phyloP scores from a whole-genome alignment of 2,329 filamentous ascomycete species.

The Fusarium sp. region DNA sequence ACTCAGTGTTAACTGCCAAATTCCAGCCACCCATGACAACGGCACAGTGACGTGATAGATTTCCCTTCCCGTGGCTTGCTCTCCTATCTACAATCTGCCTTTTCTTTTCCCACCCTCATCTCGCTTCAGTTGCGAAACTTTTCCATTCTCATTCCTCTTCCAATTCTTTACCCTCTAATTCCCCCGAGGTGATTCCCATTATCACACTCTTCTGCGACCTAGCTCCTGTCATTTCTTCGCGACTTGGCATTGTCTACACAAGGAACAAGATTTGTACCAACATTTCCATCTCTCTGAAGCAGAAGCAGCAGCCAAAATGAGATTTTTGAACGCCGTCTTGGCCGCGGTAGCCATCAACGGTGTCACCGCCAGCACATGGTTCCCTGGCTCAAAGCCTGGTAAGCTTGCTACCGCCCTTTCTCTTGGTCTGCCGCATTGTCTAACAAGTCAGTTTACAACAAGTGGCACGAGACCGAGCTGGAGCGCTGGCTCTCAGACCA shows the following conservation, averaged over 20 bases:
- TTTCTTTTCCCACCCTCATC: slow-evolving; percentile 21
- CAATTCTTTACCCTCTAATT: not conserved
- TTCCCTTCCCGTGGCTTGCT: slow-evolving; percentile 30
- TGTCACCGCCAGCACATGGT: slow-evolving; percentile 82
- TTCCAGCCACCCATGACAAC: slow-evolving; percentile 37
- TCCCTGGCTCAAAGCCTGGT: slow-evolving; percentile 80
- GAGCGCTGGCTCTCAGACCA: slow-evolving; percentile 97
- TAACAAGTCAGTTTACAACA: slow-evolving; percentile 83
- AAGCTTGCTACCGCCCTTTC: slow-evolving; percentile 48
- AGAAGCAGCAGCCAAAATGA: slow-evolving; percentile 68
- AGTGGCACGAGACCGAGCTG: slow-evolving; percentile 98
- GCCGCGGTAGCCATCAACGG: slow-evolving; percentile 76
- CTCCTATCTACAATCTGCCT: slow-evolving; percentile 5
- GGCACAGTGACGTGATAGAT: slow-evolving; percentile 45
- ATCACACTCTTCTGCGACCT: slow-evolving; percentile 6
- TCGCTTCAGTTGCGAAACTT: slow-evolving; percentile 1
- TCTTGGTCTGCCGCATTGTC: not conserved
- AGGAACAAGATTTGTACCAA: not conserved
- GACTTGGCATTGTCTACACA: not conserved
- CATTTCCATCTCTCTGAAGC: not conserved
- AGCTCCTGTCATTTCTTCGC: not conserved
- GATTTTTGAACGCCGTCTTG: slow-evolving; percentile 75
- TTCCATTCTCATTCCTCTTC: slow-evolving; percentile 16
- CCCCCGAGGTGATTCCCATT: slow-evolving; percentile 3
- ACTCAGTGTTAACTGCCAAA: slow-evolving; percentile 18